Evolutionary conservation across 2,329 filamentous ascomycete genomes (phyloP).

Genomic region (Fusarium musae): DNA sequence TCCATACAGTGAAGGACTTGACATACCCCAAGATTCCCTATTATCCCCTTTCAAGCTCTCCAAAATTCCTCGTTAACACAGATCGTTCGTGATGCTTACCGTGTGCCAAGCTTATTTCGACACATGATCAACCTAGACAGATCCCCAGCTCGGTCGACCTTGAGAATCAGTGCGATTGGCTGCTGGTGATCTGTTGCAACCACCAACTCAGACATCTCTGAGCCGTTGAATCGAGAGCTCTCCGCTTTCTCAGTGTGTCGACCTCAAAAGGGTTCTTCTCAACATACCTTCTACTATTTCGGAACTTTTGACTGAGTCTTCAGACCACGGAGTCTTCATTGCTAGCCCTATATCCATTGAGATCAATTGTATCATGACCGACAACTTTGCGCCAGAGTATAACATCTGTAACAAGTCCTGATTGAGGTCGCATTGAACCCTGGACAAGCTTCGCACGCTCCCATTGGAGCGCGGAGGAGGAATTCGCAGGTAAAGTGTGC

Average conservation of each 20-base stretch:
- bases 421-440: conserved; percentile 33
- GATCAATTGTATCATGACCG: conserved; percentile 4
- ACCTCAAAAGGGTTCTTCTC: conserved; percentile 6
- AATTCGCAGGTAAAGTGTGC: conserved; percentile 27
- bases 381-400: conserved; percentile 32
- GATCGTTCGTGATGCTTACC: conserved; percentile 13
- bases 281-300: background rate
- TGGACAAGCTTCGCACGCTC: conserved; percentile 32
- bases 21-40: background rate
- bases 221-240: conserved; percentile 28
- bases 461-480: conserved; percentile 31
- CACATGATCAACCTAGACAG: conserved; percentile 37
- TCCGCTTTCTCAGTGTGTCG: conserved; percentile 19
- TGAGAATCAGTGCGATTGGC: conserved; percentile 37
- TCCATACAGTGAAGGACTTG: background rate
- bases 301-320: conserved; percentile 20
- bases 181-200: conserved; percentile 28
- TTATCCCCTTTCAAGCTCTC: background rate
- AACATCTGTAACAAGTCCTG: conserved; percentile 25
- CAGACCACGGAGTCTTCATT: conserved; percentile 3
- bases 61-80: conserved; percentile 3
- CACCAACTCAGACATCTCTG: conserved; percentile 35
- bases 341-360: background rate
- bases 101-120: conserved; percentile 32
- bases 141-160: conserved; percentile 35